Conservation (phyloP, 2,329 filamentous ascomycete species). For the Hansfordia pulvinata region DNA sequence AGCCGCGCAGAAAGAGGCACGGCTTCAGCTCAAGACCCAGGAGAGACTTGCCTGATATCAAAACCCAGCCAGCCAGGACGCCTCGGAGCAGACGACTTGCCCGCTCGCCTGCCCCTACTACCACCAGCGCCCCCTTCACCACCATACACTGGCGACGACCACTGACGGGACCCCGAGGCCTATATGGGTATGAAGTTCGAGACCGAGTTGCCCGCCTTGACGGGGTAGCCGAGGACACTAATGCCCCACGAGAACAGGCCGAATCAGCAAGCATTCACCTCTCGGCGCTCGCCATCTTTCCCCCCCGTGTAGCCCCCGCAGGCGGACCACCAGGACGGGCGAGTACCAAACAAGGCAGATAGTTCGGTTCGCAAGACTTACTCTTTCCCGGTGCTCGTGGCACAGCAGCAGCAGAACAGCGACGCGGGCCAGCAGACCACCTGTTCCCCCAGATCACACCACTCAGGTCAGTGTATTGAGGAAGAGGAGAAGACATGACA, state of each 20-base stretch:
- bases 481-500: too few relatives aligned
- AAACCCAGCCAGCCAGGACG: too few relatives aligned
- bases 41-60: too few relatives aligned
- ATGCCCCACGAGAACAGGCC: neutral
- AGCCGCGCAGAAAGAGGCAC: too few relatives aligned
- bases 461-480: too few relatives aligned
- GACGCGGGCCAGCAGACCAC: slow-evolving; percentile 7
- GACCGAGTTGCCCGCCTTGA: slow-evolving; percentile 4
- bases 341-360: neutral
- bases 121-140: slow-evolving; percentile 5
- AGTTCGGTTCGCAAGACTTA: slow-evolving; percentile 2
- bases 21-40: too few relatives aligned
- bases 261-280: neutral
- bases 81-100: too few relatives aligned
- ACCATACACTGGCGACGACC: neutral
- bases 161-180: neutral
- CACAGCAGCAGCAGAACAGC: slow-evolving; percentile 5
- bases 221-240: slow-evolving; percentile 5
- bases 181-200: slow-evolving; percentile 5
- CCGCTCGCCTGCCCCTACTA: slow-evolving; percentile 10
- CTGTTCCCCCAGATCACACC: neutral
- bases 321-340: too few relatives aligned
- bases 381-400: slow-evolving; percentile 6
- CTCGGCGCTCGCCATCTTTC: too few relatives aligned
- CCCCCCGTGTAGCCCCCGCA: too few relatives aligned